phyloP scores from a whole-genome alignment of 208 protist species.

The Trypanosoma caninum region DNA sequence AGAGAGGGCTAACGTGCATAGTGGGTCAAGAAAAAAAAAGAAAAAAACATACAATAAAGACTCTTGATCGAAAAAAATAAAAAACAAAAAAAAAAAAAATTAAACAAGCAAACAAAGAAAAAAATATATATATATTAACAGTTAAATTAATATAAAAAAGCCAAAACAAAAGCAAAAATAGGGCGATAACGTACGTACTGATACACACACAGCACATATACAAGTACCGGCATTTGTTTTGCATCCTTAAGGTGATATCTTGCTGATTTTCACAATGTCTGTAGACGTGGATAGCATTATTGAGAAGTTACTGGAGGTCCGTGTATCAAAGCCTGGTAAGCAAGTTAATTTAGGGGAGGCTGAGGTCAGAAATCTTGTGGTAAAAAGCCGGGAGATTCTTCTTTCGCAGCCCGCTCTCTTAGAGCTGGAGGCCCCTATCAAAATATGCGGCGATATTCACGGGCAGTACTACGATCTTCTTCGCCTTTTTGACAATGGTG shows the following conservation, averaged over 20 bases:
- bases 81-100: neutral
- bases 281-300: constrained; percentile 90
- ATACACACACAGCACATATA: neutral
- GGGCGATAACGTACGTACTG: neutral
- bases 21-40: neutral
- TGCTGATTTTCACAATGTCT: constrained; percentile 29
- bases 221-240: too few species aligned
- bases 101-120: neutral
- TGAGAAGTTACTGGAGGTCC: constrained; percentile 91
- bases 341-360: constrained; percentile 87
- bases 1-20: neutral
- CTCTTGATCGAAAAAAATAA: neutral
- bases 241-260: neutral
- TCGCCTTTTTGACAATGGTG: constrained; percentile 99
- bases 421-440: constrained; percentile 92
- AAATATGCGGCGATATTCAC: constrained; percentile 98
- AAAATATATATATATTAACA: neutral
- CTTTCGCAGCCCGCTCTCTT: constrained; percentile 82
- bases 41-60: constrained; percentile 4
- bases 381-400: constrained; percentile 86
- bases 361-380: constrained; percentile 79
- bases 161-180: neutral
- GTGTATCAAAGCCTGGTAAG: constrained; percentile 84
- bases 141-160: neutral
- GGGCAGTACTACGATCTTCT: constrained; percentile 99